Conservation (phyloP, 106 monocot species). For the Platanthera zijinensis region DNA sequence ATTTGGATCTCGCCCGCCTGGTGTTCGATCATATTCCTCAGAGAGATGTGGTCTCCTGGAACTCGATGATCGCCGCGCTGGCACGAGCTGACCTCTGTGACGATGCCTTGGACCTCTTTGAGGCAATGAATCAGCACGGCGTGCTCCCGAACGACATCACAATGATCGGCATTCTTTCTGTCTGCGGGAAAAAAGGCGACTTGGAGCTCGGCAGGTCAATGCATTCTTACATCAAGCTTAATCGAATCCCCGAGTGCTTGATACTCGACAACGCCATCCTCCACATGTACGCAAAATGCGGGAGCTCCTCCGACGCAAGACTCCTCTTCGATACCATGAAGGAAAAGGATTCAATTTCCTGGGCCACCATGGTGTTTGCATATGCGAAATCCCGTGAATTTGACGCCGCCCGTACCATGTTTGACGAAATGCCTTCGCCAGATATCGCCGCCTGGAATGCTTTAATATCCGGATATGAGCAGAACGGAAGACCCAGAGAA, state of each 20-base stretch:
- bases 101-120: slow-evolving; percentile 35
- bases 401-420: slow-evolving; percentile 21
- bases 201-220: slow-evolving; percentile 32
- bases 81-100: slow-evolving; percentile 13
- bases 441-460: slow-evolving; percentile 51
- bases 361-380: slow-evolving; percentile 52
- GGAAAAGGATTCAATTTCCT: slow-evolving; percentile 37
- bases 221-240: slow-evolving; percentile 21
- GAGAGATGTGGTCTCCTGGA: slow-evolving; percentile 61
- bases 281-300: slow-evolving; percentile 48
- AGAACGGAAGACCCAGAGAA: slow-evolving; percentile 32
- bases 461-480: slow-evolving; percentile 40
- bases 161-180: slow-evolving; percentile 30
- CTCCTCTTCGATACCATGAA: slow-evolving; percentile 32
- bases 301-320: slow-evolving; percentile 30
- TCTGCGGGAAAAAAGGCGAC: slow-evolving; percentile 41
- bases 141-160: slow-evolving; percentile 38
- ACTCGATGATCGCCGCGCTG: slow-evolving; percentile 37
- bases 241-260: slow-evolving; percentile 11
- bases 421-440: slow-evolving; percentile 24
- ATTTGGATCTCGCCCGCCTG: slow-evolving; percentile 11
- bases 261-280: slow-evolving; percentile 43
- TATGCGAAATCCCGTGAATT: slow-evolving; percentile 26
- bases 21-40: slow-evolving; percentile 28
- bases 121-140: slow-evolving; percentile 19